A percentile compares a stretch with the other conserved stretches of the same genome.
phyloP scores from a whole-genome alignment of 2,329 filamentous ascomycete species.

The Venturia effusa region DNA sequence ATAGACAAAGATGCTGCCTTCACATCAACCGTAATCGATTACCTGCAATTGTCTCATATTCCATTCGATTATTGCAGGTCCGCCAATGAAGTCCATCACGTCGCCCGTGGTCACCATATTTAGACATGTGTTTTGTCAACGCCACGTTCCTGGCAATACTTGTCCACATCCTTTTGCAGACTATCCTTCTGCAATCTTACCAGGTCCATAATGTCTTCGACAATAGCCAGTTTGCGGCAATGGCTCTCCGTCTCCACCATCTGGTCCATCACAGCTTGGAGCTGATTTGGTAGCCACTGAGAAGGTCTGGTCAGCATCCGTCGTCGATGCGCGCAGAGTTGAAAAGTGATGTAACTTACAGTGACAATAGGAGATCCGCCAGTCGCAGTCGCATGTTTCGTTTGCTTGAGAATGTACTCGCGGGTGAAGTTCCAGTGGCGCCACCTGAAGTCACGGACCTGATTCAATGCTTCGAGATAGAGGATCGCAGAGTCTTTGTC shows the following conservation, averaged over 20 bases:
- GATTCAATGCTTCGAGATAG: constrained; percentile 47
- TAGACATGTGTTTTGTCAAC: constrained; percentile 1
- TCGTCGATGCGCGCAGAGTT: not conserved
- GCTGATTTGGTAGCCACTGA: constrained; percentile 69
- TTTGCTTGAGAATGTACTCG: constrained; percentile 75
- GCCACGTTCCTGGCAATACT: constrained; percentile 45
- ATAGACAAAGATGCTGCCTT: not conserved
- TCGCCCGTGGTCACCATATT: not conserved
- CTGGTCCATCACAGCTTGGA: constrained; percentile 60
- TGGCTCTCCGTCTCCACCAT: constrained; percentile 51
- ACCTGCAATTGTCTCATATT: not conserved
- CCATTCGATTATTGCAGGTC: not conserved
- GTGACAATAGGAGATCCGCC: constrained; percentile 75
- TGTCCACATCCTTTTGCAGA: constrained; percentile 61
- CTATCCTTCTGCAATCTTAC: constrained; percentile 53
- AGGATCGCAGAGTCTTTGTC: constrained; percentile 46
- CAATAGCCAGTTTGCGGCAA: constrained; percentile 34
- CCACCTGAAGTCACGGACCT: constrained; percentile 74
- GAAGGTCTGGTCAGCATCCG: not conserved
- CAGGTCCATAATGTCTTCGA: constrained; percentile 56
- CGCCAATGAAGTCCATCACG: not conserved
- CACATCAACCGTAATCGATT: not conserved
- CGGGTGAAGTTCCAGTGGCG: constrained; percentile 77
- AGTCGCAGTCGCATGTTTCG: constrained; percentile 64
- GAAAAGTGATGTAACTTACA: constrained; percentile 20